phyloP scores from a whole-genome alignment of 176 grass and related monocot genomes.

The Bonia amplexicaulis region DNA sequence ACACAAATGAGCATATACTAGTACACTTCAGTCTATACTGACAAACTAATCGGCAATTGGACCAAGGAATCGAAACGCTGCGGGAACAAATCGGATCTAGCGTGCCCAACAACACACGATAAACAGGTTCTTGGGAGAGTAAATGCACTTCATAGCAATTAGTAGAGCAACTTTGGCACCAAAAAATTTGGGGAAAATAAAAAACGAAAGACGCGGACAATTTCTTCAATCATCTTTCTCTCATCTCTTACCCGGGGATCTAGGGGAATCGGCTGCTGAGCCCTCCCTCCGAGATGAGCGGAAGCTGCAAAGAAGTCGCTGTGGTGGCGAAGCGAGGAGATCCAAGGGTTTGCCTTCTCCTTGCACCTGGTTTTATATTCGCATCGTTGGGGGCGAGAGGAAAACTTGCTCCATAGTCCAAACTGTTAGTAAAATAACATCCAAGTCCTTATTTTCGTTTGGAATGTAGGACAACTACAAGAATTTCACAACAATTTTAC shows the following conservation, averaged over 20 bases:
- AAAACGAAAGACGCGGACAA: not conserved
- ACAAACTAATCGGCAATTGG: not conserved
- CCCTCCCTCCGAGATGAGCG: not conserved
- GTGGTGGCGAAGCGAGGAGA: not conserved
- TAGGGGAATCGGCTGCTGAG: not conserved
- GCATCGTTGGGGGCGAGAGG: not conserved
- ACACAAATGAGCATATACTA: not conserved
- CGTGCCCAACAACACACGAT: not conserved
- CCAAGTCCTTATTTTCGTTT: not conserved
- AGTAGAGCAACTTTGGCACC: not conserved
- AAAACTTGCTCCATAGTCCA: not conserved
- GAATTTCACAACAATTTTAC: not conserved
- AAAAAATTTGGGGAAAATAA: not conserved
- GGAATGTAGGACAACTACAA: too few relatives aligned
- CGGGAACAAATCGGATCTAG: conserved; percentile 2
- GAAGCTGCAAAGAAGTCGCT: not conserved
- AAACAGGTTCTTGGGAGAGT: not conserved
- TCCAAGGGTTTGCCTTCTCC: not conserved
- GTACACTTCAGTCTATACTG: not conserved
- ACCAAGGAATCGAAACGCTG: not conserved
- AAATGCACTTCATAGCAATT: not conserved
- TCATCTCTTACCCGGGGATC: conserved; percentile 27
- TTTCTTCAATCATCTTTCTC: not conserved
- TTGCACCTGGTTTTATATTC: not conserved
- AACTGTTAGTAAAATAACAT: not conserved